phyloP scores from a whole-genome alignment of 768 basidiomycete species.

The Boletellus ananiceps region DNA sequence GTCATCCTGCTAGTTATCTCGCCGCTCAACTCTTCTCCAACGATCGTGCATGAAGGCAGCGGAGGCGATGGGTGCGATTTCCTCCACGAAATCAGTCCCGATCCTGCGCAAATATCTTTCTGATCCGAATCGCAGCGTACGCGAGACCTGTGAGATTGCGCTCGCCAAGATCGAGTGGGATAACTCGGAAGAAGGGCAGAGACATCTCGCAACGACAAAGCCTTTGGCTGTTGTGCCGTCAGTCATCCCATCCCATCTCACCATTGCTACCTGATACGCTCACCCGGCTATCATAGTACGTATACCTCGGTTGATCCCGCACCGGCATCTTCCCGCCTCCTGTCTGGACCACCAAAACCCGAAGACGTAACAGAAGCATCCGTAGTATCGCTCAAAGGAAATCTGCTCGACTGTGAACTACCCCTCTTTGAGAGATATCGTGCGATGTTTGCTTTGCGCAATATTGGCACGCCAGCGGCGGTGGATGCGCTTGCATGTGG shows the following conservation, averaged over 20 bases:
- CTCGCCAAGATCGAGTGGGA: constrained; percentile 95
- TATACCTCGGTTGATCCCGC: constrained; percentile 90
- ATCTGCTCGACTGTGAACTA: constrained; percentile 59
- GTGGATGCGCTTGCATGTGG: constrained; percentile 90
- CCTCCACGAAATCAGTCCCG: constrained; percentile 57
- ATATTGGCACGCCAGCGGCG: constrained; percentile 81
- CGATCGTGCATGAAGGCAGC: constrained; percentile 62
- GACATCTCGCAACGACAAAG: constrained; percentile 34
- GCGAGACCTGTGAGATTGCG: constrained; percentile 97
- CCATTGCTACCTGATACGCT: not conserved
- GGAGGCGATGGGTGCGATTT: constrained; percentile 98
- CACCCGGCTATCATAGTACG: constrained; percentile 35
- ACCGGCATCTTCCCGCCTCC: constrained; percentile 64
- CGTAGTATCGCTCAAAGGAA: constrained; percentile 52
- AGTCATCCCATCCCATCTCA: not conserved
- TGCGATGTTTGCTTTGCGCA: constrained; percentile 96
- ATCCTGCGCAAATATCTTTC: constrained; percentile 65
- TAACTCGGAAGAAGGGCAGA: constrained; percentile 65
- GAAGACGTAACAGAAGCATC: constrained; percentile 44
- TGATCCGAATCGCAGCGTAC: constrained; percentile 70
- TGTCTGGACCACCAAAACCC: constrained; percentile 50
- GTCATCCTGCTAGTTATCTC: constrained; percentile 11
- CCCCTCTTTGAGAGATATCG: constrained; percentile 92
- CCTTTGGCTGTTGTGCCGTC: constrained; percentile 38
- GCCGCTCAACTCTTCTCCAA: constrained; percentile 3